Base-by-base conservation (phyloP, 1,139 yeast species). In the Blastobotrys indianensis region DNA sequence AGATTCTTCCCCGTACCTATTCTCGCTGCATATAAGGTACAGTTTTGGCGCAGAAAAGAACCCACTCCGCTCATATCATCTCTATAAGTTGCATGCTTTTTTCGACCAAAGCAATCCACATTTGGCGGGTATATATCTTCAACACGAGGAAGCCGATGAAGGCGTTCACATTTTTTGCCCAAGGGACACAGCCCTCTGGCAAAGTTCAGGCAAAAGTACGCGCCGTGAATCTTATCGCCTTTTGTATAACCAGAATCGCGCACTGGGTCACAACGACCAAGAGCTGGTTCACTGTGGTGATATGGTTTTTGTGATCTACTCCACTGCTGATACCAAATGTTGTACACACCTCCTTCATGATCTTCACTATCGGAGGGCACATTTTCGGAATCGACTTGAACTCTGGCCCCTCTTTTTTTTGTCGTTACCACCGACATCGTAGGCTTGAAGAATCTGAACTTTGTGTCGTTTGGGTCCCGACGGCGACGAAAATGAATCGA, bases 41-140 rank as follows among this genome's bases (percentile, higher is more conserved):
- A 67, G 61, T 88, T 90, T 23, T 72, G 72, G 33, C 74, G 68
- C 54, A 77, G 73, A 59, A 90, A 81, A n/a, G 90, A 80, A 0
- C 97, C 98, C 2, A 87, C 84, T 17, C 97, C 98, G 38, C 85
- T 82, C 96, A 88, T 87, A 64, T 92, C 98, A 55, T 90, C 97
- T 54, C 88, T 71, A 60, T 86, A 86, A 38, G 80, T 85, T 0
- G 85, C 73, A 51, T 85, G 84, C 62, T 84, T 86, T 60, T 86
- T 95, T 48, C 98, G 70, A 0, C 97, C 97, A 70, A 92, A 92
- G 58, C 97, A 90, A 65, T 92, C 98, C 35, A 80, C 77, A 1
- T 87, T 81, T 10, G 80, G 76, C 1, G 81, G 72, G 48, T 69
- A 68, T 37, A 66, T 62, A 50, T 77, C 82, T 1, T 58, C 54